Conservation (phyloP, 768 basidiomycete genomes). For the Hygrocybe punicea region DNA sequence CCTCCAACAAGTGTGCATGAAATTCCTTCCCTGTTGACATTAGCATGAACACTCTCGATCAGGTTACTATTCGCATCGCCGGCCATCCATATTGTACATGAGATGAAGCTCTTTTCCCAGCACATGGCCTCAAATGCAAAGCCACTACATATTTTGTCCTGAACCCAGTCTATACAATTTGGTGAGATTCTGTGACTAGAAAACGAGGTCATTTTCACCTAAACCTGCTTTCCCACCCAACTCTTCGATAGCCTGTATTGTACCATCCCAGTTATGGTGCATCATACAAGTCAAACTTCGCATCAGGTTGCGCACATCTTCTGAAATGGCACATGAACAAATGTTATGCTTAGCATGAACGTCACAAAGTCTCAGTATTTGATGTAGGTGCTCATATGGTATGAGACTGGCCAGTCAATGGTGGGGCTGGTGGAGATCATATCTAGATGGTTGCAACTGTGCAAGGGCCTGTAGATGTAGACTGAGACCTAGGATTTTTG, state of each 20-base stretch:
- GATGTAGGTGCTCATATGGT: conserved; percentile 23
- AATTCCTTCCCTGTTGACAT: conserved; percentile 19
- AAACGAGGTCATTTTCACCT: conserved; percentile 7
- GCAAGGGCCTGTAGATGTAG: conserved; percentile 18
- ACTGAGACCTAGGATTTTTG: conserved; percentile 18
- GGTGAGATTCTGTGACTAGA: not conserved
- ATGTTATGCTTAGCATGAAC: conserved; percentile 22
- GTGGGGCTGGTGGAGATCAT: conserved; percentile 21
- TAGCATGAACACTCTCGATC: conserved; percentile 14
- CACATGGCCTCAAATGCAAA: conserved; percentile 9
- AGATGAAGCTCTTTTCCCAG: conserved; percentile 20
- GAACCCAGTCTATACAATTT: conserved; percentile 15
- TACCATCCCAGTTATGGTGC: conserved; percentile 21
- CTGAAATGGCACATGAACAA: conserved; percentile 4
- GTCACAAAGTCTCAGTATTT: conserved; percentile 18
- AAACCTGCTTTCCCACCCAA: conserved; percentile 18
- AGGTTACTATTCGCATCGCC: conserved; percentile 14
- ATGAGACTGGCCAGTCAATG: conserved; percentile 6
- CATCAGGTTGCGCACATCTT: conserved; percentile 18
- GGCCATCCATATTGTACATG: conserved; percentile 15
- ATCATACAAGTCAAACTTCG: conserved; percentile 19
- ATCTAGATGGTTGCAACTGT: not conserved
- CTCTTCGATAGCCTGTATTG: conserved; percentile 12
- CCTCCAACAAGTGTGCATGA: conserved; percentile 17
- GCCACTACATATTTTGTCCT: conserved; percentile 11